phyloP scores from a whole-genome alignment of 306 rosid genomes.

The Fragaria nilgerrensis region DNA sequence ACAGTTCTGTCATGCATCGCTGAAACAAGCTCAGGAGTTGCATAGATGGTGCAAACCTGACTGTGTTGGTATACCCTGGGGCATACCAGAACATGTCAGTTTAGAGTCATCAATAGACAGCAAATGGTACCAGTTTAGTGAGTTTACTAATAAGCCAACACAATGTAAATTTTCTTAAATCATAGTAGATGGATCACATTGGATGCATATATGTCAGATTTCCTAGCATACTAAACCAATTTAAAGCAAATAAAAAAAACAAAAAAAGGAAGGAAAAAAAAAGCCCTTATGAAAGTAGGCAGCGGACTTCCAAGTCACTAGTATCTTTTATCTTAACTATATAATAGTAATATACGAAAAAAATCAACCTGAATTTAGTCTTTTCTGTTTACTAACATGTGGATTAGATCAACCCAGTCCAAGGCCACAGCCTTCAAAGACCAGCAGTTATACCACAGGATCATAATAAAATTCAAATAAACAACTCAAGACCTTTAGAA shows the following conservation, averaged over 20 bases:
- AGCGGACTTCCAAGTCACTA: neutral
- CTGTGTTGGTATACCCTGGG: neutral
- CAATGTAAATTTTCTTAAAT: neutral
- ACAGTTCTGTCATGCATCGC: neutral
- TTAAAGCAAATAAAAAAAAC: neutral
- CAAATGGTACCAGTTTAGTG: neutral
- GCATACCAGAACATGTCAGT: neutral
- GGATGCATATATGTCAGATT: neutral
- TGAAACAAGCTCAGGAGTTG: neutral
- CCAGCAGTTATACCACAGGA: neutral
- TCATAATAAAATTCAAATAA: neutral
- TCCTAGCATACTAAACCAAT: neutral
- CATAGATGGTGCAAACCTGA: neutral
- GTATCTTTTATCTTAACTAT: neutral
- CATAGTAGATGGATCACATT: neutral
- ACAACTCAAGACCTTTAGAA: neutral
- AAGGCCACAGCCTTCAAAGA: constrained; percentile 3
- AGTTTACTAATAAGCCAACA: neutral
- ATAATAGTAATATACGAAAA: neutral
- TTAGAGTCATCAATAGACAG: neutral
- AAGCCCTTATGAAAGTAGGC: neutral
- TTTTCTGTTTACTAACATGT: neutral
- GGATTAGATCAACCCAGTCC: neutral
- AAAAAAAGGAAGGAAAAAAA: neutral
- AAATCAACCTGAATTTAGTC: neutral